These are phyloP conservation scores for Aureobasidium sp. DNA, from an alignment of 2,329 filamentous ascomycete species.

Conservation along the genomic window DNA sequence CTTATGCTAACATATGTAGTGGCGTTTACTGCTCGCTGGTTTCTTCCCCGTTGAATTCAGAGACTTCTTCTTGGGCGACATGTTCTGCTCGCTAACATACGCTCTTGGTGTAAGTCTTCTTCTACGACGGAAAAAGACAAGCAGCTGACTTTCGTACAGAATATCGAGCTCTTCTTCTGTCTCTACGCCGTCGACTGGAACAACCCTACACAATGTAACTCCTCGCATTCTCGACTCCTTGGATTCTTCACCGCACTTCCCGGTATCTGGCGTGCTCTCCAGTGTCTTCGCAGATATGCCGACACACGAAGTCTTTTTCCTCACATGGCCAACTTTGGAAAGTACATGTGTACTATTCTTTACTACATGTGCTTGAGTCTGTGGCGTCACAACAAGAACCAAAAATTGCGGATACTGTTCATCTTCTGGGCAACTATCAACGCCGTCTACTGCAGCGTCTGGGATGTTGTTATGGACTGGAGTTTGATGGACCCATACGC, in stretches of 20 bases:
- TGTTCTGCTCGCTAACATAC: constrained; percentile 94
- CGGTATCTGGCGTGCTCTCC: constrained; percentile 80
- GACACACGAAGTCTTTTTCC: constrained; percentile 86
- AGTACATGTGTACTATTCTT: constrained; percentile 78
- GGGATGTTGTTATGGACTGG: constrained; percentile 97
- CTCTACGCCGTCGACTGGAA: constrained; percentile 75
- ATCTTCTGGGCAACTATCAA: constrained; percentile 74
- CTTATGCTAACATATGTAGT: constrained; percentile 32
- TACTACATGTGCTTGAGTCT: constrained; percentile 71
- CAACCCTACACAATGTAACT: constrained; percentile 71
- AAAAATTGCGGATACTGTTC: constrained; percentile 59
- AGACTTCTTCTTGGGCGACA: constrained; percentile 95
- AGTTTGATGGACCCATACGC: constrained; percentile 70
- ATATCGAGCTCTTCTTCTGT: constrained; percentile 90
- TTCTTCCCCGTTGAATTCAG: constrained; percentile 91
- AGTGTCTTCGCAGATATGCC: constrained; percentile 81
- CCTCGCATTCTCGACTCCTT: constrained; percentile 68
- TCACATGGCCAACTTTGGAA: constrained; percentile 84
- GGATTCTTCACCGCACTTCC: constrained; percentile 81
- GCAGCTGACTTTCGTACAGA: constrained; percentile 40
- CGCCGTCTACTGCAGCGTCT: constrained; percentile 72
- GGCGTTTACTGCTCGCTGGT: constrained; percentile 75
- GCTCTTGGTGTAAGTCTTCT: constrained; percentile 48
- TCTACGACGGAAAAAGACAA: neutral
- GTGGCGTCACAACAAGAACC: constrained; percentile 61